Evolutionary conservation across 2,329 filamentous ascomycete genomes (phyloP), one percentile per base, ranked within the genome.

Genomic region (Curvularia sp.): DNA sequence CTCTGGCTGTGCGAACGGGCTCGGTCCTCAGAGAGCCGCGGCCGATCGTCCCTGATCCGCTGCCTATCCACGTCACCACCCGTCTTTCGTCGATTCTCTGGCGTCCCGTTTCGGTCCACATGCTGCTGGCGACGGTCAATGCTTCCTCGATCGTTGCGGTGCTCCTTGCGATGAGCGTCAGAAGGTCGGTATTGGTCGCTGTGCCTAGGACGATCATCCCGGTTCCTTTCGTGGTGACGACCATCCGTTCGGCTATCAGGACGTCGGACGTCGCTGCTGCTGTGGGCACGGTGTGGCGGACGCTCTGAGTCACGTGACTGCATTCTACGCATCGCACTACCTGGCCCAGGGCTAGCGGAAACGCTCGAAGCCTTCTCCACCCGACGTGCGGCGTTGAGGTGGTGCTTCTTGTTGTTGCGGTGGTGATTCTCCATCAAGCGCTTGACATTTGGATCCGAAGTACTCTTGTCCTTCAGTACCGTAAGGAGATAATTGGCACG

Each of bases 401-500:
- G 75, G 49, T 86, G 78, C 72, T 96, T 94, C 81, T 96, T 96
- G 80, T 93, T 96, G 79, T 94, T 97, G 55, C 93, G 91, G 76
- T 96, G 93, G 70, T 97, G 93, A 65, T 97, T 97, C 70, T 97
- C 93, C 28, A 96, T 88, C 0, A 90, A 87, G 71, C 88, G 89
- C 75, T 91, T 93, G 3, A 90, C 90, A 20, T 86, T 86, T 30
- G 86, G 84, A 71, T 96, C 91, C 61, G 87, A 88, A 28, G 80
- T 80, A 2, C 88, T 89, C 77, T 96, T 92, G 72, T 96, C 92
- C 73, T 94, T 92, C 60, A 99, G 82, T 1, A 99, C 93, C n/a
- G 93, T 97, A 41, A 99, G 84, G 13, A 99, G 85, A 73, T 99
- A 99, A 72, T 98, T 95, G 9, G 94, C 91, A 58, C 95, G 90